Base-by-base conservation (phyloP, 495 filamentous ascomycete species). In the Aspergillus taichungensis region DNA sequence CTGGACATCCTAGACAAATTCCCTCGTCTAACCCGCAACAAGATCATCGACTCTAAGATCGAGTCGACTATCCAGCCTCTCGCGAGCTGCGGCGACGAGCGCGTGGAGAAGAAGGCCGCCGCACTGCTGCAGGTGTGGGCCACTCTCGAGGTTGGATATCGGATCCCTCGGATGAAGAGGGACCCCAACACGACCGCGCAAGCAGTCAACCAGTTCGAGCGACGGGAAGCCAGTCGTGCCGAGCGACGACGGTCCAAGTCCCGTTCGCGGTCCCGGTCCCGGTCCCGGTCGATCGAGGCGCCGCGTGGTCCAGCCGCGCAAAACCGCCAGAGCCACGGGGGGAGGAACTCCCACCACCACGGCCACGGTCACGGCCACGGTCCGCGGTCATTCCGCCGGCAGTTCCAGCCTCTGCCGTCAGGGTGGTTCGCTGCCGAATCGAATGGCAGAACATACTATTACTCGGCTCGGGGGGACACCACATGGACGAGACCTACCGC, bases 21-120 rank as follows among this genome's bases (percentile, higher is more conserved):
- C 47, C 92, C 94, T 6, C 83, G 90, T 13, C 73, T 97, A 24
- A 96, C 92, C 7, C 85, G 86, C 40, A 99, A 99, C 68, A 99
- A 97, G 65, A 96, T 99, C 46, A 82, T 84, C 45, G 88, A 95
- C 55, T 95, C 92, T 4, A 94, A 95, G 57, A 95, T 99, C 47
- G 92, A 99, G 60, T 74, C 78, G 4, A 86, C 83, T 1, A 79
- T 99, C 36, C 73, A 87, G 56, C 72, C 76, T 8, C 67, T 99
- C 27, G 78, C 76, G 6, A 66, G 60, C 9, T 83, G 74, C 29
- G 81, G 74, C 7, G 84, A 97, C 51, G 83, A 89, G 44, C 73
- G 79, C 42, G 87, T 97, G 6, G 76, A 80, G 31, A 73, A 73
- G 13, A 77, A 83, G 56, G 75, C 92, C n/a, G 71, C 76, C 10